Evolutionary conservation across 2,329 filamentous ascomycete species (phyloP).

Genomic region (Fusarium sp.): DNA sequence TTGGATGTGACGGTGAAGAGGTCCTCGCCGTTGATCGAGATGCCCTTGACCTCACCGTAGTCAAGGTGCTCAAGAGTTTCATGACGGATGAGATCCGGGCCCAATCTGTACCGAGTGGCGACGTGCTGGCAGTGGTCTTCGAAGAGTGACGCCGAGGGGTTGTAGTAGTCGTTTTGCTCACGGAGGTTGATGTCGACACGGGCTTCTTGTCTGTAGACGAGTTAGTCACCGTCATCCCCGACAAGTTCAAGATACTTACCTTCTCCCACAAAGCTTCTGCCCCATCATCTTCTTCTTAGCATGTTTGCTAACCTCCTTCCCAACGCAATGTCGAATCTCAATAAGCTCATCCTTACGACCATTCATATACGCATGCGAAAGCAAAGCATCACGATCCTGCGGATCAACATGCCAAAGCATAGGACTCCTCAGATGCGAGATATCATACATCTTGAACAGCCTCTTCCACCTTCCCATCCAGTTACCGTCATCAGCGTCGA

Average conservation of each 20-base stretch:
- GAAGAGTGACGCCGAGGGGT: constrained; percentile 71
- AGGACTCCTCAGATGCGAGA: constrained; percentile 78
- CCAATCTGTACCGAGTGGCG: constrained; percentile 62
- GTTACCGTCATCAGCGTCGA: constrained; percentile 70
- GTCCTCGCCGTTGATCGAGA: constrained; percentile 59
- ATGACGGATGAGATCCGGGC: constrained; percentile 65
- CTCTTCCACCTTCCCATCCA: constrained; percentile 80
- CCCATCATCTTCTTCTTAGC: constrained; percentile 70
- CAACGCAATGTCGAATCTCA: constrained; percentile 79
- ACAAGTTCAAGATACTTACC: constrained; percentile 47
- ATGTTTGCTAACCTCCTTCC: constrained; percentile 84
- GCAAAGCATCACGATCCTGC: constrained; percentile 76
- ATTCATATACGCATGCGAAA: constrained; percentile 73
- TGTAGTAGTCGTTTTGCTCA: constrained; percentile 76
- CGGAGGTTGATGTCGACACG: constrained; percentile 70
- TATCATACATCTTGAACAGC: constrained; percentile 75
- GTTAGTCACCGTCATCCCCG: neutral
- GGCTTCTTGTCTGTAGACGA: constrained; percentile 50
- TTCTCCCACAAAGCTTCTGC: constrained; percentile 51
- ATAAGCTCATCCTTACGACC: constrained; percentile 71
- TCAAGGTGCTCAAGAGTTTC: constrained; percentile 70
- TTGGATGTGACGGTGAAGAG: constrained; percentile 74
- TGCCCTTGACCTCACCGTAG: constrained; percentile 60
- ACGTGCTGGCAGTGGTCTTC: constrained; percentile 70
- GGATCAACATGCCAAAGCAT: constrained; percentile 89